A percentile compares a stretch with the other conserved stretches of the same genome.
Conservation (phyloP, 2,329 filamentous ascomycete genomes). For the Colletotrichum salicis region DNA sequence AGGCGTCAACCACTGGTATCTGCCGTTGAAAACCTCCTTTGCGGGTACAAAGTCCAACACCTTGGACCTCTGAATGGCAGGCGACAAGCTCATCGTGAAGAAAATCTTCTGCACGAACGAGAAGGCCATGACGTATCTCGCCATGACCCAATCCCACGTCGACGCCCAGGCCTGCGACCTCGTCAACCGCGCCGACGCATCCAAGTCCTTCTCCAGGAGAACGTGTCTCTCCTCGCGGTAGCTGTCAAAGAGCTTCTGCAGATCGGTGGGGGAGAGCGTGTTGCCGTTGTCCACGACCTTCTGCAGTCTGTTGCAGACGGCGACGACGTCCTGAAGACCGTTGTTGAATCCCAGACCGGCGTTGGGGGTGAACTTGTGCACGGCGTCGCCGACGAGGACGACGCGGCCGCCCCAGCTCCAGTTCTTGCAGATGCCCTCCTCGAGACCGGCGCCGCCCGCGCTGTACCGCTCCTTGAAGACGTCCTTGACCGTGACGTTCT, state of each 20-base stretch:
- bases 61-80: slow-evolving; percentile 23
- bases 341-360: slow-evolving; percentile 48
- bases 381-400: slow-evolving; percentile 49
- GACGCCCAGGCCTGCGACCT: slow-evolving; percentile 42
- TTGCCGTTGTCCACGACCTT: neutral
- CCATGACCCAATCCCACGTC: slow-evolving; percentile 38
- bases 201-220: slow-evolving; percentile 31
- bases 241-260: slow-evolving; percentile 34
- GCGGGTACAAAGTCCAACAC: slow-evolving; percentile 38
- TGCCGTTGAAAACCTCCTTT: slow-evolving; percentile 35
- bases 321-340: slow-evolving; percentile 46
- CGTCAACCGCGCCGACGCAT: slow-evolving; percentile 35
- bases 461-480: slow-evolving; percentile 41
- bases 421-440: slow-evolving; percentile 49
- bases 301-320: slow-evolving; percentile 42
- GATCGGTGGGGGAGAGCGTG: neutral
- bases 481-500: slow-evolving; percentile 43
- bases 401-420: slow-evolving; percentile 49
- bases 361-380: slow-evolving; percentile 51
- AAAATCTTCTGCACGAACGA: slow-evolving; percentile 23
- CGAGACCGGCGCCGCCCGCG: slow-evolving; percentile 46
- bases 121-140: slow-evolving; percentile 37
- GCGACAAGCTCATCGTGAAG: slow-evolving; percentile 22
- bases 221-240: slow-evolving; percentile 38
- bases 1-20: slow-evolving; percentile 17